Evolutionary conservation across 2,329 filamentous ascomycete genomes (phyloP), one percentile per base, ranked within the genome.

Genomic region (Beauveria sp.): DNA sequence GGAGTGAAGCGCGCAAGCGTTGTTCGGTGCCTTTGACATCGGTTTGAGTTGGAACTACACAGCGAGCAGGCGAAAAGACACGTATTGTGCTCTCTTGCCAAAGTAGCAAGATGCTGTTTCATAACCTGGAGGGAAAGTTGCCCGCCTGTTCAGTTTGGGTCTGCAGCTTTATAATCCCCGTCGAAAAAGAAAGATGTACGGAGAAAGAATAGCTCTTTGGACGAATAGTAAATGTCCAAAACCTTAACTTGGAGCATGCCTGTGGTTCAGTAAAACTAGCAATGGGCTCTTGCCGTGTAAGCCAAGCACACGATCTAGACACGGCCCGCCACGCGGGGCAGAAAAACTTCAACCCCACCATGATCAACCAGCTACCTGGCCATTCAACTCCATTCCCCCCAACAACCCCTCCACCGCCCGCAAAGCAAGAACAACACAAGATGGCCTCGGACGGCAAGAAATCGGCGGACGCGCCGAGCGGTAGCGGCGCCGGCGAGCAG

Each of bases 381-480:
- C 42, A 61, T 16, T 61, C 28, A 34, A 54, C 26, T 31, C 40
- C 24, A 28, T 26, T 42, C 24, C 40, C 31, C 26, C 46, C 22
- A 57, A 62, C 43, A 49, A 59, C 38, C 51, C 26, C 3, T 59
- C 18, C 38, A 43, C 56, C 14, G 16, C 34, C 31, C 22, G 18
- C 22, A n/a, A 49, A 38, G 26, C 34, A 28, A 50, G 12, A 55
- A 49, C 18, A 31, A 46, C 7, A 42, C 16, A 62, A 24, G 14
- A 62, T 62, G 64, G 74, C 74, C 61, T 71, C 76, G 24, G 73
- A 74, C 57, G 73, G 69, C 28, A 66, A 70, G 48, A 71, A 73
- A 62, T 24, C 42, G 73, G 78, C 62, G 74, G 71, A 60, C 73
- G 76, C 61, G 74, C 74, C 61, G 5, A 42, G 58, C 49, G 71